These are phyloP conservation scores for Aechmea fasciata DNA, from an alignment of 176 grass and related monocot genomes.

Conservation along the genomic window DNA sequence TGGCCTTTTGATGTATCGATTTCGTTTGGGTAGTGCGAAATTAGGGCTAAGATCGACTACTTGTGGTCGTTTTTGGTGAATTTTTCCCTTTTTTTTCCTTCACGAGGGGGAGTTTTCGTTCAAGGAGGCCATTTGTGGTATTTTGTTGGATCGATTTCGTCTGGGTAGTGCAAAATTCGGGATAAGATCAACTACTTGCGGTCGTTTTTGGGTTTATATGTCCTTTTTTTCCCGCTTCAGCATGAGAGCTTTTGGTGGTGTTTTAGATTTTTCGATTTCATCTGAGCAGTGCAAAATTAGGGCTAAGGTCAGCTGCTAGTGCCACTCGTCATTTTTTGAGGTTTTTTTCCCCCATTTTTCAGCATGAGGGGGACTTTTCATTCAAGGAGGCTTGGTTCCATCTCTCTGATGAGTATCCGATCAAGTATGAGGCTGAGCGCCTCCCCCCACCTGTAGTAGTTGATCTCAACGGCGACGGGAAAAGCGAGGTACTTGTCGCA, in stretches of 20 bases:
- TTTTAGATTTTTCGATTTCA: slow-evolving; percentile 1
- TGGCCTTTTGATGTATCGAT: slow-evolving; percentile 1
- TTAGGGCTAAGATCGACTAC: neutral
- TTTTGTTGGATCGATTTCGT: neutral
- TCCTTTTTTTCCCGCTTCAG: no score
- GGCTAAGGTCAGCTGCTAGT: neutral
- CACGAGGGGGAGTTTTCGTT: no score
- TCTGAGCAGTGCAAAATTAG: neutral
- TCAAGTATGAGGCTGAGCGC: slow-evolving; percentile 83
- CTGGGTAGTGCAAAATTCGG: neutral
- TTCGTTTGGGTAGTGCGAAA: neutral
- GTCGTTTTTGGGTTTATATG: neutral
- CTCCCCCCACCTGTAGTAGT: slow-evolving; percentile 70
- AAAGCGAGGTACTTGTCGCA: slow-evolving; percentile 75
- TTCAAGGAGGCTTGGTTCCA: slow-evolving; percentile 94
- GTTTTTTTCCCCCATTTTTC: neutral
- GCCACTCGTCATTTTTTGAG: neutral
- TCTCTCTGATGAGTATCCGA: slow-evolving; percentile 71
- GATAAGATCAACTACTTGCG: neutral
- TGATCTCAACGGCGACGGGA: slow-evolving; percentile 89
- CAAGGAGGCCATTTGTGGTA: neutral
- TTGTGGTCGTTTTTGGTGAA: neutral
- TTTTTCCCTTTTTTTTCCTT: neutral
- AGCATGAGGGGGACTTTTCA: slow-evolving; percentile 86
- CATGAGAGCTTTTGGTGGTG: neutral